phyloP scores from a whole-genome alignment of 345 rosid genomes.

The Theobroma cacao region DNA sequence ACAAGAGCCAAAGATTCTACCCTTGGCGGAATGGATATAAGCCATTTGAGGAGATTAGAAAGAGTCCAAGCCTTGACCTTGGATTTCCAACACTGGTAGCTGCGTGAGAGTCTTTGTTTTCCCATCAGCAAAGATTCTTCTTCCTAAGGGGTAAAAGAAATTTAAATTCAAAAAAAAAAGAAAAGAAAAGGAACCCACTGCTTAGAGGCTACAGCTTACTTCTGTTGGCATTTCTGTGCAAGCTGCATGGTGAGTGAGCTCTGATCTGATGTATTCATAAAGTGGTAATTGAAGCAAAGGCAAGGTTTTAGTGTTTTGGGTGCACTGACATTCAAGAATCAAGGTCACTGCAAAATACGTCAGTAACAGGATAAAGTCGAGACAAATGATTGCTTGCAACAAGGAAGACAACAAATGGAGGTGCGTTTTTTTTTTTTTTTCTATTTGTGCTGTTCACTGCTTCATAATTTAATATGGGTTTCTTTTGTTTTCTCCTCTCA shows the following conservation, averaged over 20 bases:
- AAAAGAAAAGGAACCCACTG: too few relatives aligned
- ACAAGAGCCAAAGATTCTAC: background rate
- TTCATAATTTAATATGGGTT: constrained; percentile 28
- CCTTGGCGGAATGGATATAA: background rate
- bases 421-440: constrained; percentile 24
- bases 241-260: background rate
- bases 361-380: background rate
- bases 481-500: constrained; percentile 13
- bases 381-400: constrained; percentile 31
- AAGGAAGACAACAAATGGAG: constrained; percentile 32
- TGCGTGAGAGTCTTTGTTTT: background rate
- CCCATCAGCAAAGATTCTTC: constrained; percentile 2
- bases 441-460: background rate
- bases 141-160: background rate
- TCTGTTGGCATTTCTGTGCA: background rate
- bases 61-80: constrained; percentile 7
- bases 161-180: too few relatives aligned
- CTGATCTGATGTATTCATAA: background rate
- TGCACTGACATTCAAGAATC: background rate
- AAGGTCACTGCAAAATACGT: background rate
- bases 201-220: background rate
- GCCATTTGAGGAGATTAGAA: background rate
- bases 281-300: background rate
- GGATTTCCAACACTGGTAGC: background rate
- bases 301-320: background rate